These are phyloP conservation scores for Aegilops umbellulata DNA, from an alignment of 176 grass and related monocot genomes.

Conservation along the genomic window DNA sequence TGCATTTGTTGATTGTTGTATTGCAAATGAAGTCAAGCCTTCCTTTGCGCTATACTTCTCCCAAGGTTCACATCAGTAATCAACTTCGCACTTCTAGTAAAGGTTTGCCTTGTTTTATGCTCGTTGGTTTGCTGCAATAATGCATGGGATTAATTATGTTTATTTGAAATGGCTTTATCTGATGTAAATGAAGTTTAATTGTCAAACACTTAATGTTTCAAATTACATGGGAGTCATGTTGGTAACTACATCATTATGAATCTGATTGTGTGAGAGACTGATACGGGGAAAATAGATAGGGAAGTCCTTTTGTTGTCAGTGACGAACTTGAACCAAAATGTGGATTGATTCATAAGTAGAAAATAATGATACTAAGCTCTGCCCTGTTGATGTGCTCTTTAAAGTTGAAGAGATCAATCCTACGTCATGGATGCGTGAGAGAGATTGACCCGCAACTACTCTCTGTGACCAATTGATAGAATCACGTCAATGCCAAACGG, in stretches of 20 bases:
- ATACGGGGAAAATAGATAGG: conserved; percentile 33
- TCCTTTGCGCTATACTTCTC: background rate
- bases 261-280: conserved; percentile 7
- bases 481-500: conserved; percentile 31
- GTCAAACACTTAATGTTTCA: conserved; percentile 61
- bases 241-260: conserved; percentile 40
- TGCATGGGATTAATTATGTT: conserved; percentile 32
- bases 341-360: background rate
- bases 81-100: conserved; percentile 2
- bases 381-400: conserved; percentile 25
- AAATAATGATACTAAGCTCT: background rate
- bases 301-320: conserved; percentile 32
- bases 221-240: conserved; percentile 35
- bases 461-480: conserved; percentile 35
- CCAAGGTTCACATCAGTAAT: conserved; percentile 11
- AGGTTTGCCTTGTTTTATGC: conserved; percentile 13
- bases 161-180: conserved; percentile 36
- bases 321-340: background rate
- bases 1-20: conserved; percentile 7
- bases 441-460: conserved; percentile 61
- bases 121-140: conserved; percentile 29
- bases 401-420: conserved; percentile 44
- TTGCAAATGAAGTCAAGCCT: background rate
- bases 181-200: conserved; percentile 51
- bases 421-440: conserved; percentile 32